These are phyloP conservation scores for Mycena maculata DNA, from an alignment of 768 basidiomycete genomes.

Conservation along the genomic window DNA sequence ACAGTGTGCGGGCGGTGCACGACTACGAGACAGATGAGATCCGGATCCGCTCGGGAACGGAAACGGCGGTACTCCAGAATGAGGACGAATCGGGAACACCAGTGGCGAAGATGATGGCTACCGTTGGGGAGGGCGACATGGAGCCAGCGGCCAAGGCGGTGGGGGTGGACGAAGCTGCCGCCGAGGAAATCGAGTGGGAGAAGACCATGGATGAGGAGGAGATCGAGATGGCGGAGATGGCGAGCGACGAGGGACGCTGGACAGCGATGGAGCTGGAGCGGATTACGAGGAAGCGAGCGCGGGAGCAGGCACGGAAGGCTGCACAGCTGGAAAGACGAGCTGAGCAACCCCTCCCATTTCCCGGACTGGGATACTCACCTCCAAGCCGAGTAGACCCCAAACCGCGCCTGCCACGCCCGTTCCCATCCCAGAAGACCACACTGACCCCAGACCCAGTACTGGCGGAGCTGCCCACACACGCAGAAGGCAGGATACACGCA, in stretches of 20 bases:
- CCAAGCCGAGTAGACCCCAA: neutral
- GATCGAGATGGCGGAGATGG: no score
- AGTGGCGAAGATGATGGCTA: neutral
- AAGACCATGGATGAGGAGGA: neutral
- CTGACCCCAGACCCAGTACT: neutral
- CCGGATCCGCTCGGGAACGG: neutral
- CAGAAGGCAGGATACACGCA: no score
- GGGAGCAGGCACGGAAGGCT: neutral
- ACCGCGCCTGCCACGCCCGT: neutral
- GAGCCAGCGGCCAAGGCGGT: neutral
- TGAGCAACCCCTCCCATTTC: conserved; percentile 23
- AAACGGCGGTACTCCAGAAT: conserved; percentile 11
- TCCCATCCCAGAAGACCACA: neutral
- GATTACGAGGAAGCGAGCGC: neutral
- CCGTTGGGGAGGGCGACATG: neutral
- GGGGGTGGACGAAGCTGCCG: neutral
- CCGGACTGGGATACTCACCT: conserved; percentile 27
- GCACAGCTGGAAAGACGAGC: conserved; percentile 19
- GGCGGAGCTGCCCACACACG: neutral
- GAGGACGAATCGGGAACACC: no score
- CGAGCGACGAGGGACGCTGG: no score
- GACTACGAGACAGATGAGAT: conserved; percentile 22
- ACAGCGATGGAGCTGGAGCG: neutral
- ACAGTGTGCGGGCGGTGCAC: conserved; percentile 18
- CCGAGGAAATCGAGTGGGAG: neutral